A percentile compares a stretch with the other conserved stretches of the same genome.
phyloP scores from a whole-genome alignment of 352 stramenopile genomes.

The Globisporangium carolinianum region DNA sequence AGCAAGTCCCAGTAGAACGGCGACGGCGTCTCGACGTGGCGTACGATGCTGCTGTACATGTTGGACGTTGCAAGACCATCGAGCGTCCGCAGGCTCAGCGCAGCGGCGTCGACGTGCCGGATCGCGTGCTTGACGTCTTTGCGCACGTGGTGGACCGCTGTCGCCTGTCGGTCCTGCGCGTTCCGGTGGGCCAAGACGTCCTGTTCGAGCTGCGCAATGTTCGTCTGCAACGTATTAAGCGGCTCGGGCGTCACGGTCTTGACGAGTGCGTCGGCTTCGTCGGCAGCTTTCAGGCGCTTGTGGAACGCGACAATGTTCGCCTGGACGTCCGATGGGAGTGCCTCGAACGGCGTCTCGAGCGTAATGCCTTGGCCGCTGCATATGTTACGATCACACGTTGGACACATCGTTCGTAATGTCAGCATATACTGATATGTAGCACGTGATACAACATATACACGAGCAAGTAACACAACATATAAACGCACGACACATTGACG shows the following conservation, averaged over 20 bases:
- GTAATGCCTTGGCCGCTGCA: constrained; percentile 29
- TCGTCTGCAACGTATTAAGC: constrained; percentile 45
- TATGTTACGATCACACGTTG: not conserved
- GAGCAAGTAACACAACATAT: too few relatives aligned
- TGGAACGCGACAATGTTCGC: constrained; percentile 77
- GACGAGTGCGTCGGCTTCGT: constrained; percentile 66
- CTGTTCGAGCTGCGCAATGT: constrained; percentile 54
- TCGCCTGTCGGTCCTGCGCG: constrained; percentile 44
- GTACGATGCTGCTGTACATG: constrained; percentile 49
- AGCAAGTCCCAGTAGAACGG: constrained; percentile 78
- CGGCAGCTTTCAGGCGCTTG: constrained; percentile 61
- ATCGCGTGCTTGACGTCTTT: constrained; percentile 73
- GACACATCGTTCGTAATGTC: not conserved
- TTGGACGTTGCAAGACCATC: constrained; percentile 39
- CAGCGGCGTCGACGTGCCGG: constrained; percentile 62
- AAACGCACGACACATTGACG: not conserved
- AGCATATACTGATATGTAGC: not conserved
- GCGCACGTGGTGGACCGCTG: constrained; percentile 55
- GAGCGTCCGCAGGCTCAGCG: constrained; percentile 56
- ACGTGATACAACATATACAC: too few relatives aligned
- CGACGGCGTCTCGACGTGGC: constrained; percentile 71
- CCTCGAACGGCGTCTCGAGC: constrained; percentile 68
- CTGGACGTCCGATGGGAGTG: constrained; percentile 61
- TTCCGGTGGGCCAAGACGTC: constrained; percentile 57
- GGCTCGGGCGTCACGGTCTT: constrained; percentile 56